Base-by-base conservation (phyloP, 2,329 filamentous ascomycete species). In the Talaromyces sp. region DNA sequence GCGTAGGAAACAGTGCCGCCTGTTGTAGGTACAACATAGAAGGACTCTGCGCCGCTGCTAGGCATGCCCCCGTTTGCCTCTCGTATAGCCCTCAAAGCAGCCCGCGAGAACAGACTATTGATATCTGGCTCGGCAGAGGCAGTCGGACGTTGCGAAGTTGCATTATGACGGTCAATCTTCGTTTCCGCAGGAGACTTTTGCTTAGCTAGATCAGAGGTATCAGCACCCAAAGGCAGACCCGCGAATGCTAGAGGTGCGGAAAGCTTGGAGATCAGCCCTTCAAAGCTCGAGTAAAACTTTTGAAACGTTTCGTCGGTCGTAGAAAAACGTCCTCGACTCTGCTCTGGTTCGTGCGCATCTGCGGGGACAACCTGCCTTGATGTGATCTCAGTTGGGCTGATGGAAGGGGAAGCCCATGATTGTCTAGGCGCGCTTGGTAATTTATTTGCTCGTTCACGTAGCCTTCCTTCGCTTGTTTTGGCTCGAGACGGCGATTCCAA, bases 1-100 rank as follows among this genome's bases (percentile, higher is more conserved):
- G 95, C 93, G 73, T 98, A 99, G 0, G 93, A 95, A 66, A 93
- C 90, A 2, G 93, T 97, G 68, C 94, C 93, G 5, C 95, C 94
- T 19, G 91, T 92, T 0, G 91, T 91, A 3, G 94, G 95, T 1
- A 99, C 95, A 1, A 98, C 90, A 75, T 97, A 98, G 80, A 99
- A 99, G 9, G 91, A 95, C 69, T 87, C 85, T 7, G 82, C 81
- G 3, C 78, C 68, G 71, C 91, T 90, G 66, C 84, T 86, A 13
- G 81, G 78, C n/a, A 79, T 74, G 16, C 84, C 84, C 0, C 87
- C 87, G 35, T 80, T 78, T 56, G 89, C 89, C 64, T 91, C 88
- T 22, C 87, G 85, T 49, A 97, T 84, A 0, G 93, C 92, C 60
- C 89, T 86, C 62, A 98, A 84, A 3, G 94, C 92, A 13, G 94